Base-by-base conservation (phyloP, 2,329 filamentous ascomycete genomes). In the Epichloe sylvatica region DNA sequence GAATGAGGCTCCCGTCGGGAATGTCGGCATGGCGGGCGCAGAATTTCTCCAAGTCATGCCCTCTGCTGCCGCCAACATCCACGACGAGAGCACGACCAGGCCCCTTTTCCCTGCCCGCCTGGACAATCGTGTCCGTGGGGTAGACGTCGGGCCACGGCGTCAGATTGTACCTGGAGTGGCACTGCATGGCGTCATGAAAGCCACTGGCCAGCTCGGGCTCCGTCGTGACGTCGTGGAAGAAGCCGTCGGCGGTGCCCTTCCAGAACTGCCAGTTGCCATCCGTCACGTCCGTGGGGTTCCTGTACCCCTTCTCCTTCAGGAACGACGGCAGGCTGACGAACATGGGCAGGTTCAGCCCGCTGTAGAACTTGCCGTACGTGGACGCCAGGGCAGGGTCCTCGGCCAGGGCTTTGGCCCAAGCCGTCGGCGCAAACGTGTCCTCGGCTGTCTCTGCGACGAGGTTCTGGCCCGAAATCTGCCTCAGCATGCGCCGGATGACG, bases 181-280 rank as follows among this genome's bases (percentile, higher is more conserved):
- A 65, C 49, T 65, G 59, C 65, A 68, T 68, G 2, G 61, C 61
- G 47, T 64, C 58, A 39, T 62, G 62, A 51, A 68, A 67, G 40
- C 63, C 57, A 4, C 56, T 50, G 0, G 58, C 59, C n/a, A 63
- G 58, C 4, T 49, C 45, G 3, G 61, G 57, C 25, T 67, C 54
- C 5, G 57, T 51, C 38, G 53, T 57, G n/a, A 68, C 51, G 17
- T 62, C 61, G 13, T 62, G 49, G 51, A 67, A 68, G 38, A 67
- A 52, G 12, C 56, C 64, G 35, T 56, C 52, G 8, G 55, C 53
- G 1, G 58, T 50, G 1, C 57, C 58, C 23, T 55, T 58, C 51
- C 60, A 54, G 47, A 60, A 61, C 50, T 68, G 65, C 54, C 65
- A 61, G 46, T 64, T 67, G 44, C 59, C 57, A 33, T 63, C 49